Evolutionary conservation across 805 yeast species (phyloP), one percentile per base, ranked within the genome.

Genomic region (Wickerhamomyces silvicola): DNA sequence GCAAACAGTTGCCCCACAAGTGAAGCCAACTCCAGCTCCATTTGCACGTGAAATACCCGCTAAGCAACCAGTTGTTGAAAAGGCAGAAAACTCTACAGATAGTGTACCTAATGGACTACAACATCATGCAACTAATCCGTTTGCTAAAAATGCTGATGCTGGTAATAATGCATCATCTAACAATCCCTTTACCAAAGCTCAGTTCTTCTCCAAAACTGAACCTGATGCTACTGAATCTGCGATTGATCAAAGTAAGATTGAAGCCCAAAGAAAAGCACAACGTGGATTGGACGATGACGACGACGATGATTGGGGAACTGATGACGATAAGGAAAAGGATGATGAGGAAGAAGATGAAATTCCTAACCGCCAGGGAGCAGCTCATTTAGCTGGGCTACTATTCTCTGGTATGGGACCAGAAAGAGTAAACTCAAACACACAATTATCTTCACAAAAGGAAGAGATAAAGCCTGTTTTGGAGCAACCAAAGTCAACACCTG

Each of bases 251-350:
- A 65, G 65, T 39, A 73, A 75, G 38, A 73, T 81, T 18, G 80
- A 76, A 35, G 80, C 78, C 3, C 88, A 81, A 55, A 66, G 92
- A 56, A 75, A 71, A 18, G 73, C 83, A 7, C 90, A 82, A 52
- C 66, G 88, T 55, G 68, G 69, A 12, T 35, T 56, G 21, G 61
- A 50, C 28, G 48, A 50, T 18, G 56, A 50, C 31, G 56, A 54
- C 30, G 60, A 58, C 33, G 62, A 54, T 36, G 57, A 56, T 38
- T 52, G 60, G 54, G 48, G 42, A 18, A 51, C 56, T 18, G 62
- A 56, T 32, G 60, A 52, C 24, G 56, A 56, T 14, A 45, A 45
- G 13, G 42, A 56, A 13, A 45, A 45, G 13, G 42, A 39, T 16
- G 35, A 45, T 25, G 56, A 46, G 24, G 61, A 54, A 37, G 66